Percentiles rank a stretch among this genome's conserved stretches.
Evolutionary conservation across 2,329 filamentous ascomycete genomes (phyloP).

Genomic region (Fusarium albosuccineum): DNA sequence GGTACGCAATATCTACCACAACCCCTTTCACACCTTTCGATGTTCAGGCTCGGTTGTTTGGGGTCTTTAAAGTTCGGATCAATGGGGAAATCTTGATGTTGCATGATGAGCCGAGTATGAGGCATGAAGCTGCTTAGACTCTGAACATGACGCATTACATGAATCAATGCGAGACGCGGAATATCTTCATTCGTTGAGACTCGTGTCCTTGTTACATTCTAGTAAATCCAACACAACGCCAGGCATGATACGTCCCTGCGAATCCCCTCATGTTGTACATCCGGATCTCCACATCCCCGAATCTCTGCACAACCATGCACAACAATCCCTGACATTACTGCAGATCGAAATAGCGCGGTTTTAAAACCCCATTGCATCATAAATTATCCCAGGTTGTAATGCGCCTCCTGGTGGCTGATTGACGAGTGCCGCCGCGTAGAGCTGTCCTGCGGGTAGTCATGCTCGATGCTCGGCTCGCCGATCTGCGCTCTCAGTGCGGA

Average conservation of each 20-base stretch:
- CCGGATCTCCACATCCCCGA: slow-evolving; percentile 1
- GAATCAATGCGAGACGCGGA: not conserved
- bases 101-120: not conserved
- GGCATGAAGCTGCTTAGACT: not conserved
- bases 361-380: not conserved
- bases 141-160: not conserved
- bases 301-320: slow-evolving; percentile 2
- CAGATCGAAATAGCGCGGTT: not conserved
- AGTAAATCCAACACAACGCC: not conserved
- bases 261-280: not conserved
- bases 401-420: slow-evolving; percentile 50
- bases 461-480: slow-evolving; percentile 47
- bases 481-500: slow-evolving; percentile 43
- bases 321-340: not conserved
- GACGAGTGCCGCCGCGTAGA: slow-evolving; percentile 46
- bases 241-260: not conserved
- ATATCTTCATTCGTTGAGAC: slow-evolving; percentile 1
- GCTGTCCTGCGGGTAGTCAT: slow-evolving; percentile 49
- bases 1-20: slow-evolving; percentile 8
- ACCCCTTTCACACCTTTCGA: not conserved
- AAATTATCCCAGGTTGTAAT: slow-evolving; percentile 37
- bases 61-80: slow-evolving; percentile 7
- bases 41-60: not conserved
- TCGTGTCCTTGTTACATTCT: slow-evolving; percentile 11
- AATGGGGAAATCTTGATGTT: slow-evolving; percentile 2